Evolutionary conservation across 1,284 basidiomycete species (phyloP).

Genomic region (Microbotryomycetes sp.): DNA sequence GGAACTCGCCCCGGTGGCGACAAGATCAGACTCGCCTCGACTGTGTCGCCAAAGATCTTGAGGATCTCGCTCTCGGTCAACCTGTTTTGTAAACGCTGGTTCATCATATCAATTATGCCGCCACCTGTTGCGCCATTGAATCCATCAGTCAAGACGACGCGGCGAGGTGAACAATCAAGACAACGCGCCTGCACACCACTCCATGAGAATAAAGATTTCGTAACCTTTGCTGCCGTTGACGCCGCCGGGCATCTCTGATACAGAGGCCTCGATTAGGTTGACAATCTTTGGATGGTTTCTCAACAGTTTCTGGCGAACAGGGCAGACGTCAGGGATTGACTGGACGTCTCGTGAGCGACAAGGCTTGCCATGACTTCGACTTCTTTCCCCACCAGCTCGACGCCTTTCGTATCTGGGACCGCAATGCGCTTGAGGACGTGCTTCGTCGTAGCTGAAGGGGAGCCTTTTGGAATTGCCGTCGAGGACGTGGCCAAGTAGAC

Average conservation of each 20-base stretch:
- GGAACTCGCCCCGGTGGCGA: background rate
- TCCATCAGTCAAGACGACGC: background rate
- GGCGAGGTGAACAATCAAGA: constrained; percentile 14
- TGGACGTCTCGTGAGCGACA: background rate
- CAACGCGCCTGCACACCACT: constrained; percentile 66
- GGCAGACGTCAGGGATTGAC: background rate
- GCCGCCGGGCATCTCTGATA: constrained; percentile 61
- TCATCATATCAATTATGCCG: constrained; percentile 99
- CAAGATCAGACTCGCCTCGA: constrained; percentile 55
- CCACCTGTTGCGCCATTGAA: constrained; percentile 58
- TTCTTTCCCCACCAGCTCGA: constrained; percentile 93
- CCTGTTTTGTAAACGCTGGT: constrained; percentile 84
- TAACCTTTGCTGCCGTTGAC: constrained; percentile 57
- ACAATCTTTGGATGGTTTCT: constrained; percentile 89
- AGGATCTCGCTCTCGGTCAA: constrained; percentile 92
- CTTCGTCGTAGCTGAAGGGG: constrained; percentile 50
- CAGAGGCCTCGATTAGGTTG: constrained; percentile 81
- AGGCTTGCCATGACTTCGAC: constrained; percentile 91
- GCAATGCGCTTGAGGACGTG: constrained; percentile 97
- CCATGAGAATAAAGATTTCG: constrained; percentile 99
- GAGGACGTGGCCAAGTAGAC: constrained; percentile 91
- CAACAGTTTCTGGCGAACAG: constrained; percentile 59
- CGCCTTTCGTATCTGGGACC: constrained; percentile 78
- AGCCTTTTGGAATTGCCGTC: constrained; percentile 54
- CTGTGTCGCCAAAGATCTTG: constrained; percentile 68